A percentile compares a stretch with the other conserved stretches of the same genome.
Evolutionary conservation across 495 filamentous ascomycete genomes (phyloP).

Genomic region (Penicillium odoratum): DNA sequence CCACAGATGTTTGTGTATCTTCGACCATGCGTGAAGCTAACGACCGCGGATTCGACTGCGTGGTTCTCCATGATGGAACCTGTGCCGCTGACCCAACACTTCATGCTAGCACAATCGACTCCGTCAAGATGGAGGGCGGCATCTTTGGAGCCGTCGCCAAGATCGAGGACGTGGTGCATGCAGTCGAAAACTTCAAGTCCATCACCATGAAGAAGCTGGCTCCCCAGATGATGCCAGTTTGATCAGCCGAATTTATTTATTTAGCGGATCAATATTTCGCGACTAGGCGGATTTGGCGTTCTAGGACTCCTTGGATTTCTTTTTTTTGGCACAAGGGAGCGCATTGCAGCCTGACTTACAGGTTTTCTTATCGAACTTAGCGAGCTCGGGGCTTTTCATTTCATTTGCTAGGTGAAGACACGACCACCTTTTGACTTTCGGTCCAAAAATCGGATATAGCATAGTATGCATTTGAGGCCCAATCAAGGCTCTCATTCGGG

Average conservation of each 20-base stretch:
- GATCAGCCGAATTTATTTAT: slow-evolving; percentile 15
- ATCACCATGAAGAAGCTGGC: slow-evolving; percentile 47
- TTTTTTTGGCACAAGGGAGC: slow-evolving; percentile 7
- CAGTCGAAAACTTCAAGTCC: slow-evolving; percentile 47
- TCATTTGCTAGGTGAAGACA: background rate
- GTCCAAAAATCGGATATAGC: background rate
- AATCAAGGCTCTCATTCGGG: slow-evolving; percentile 3
- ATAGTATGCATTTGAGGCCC: slow-evolving; percentile 10
- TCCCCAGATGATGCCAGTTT: slow-evolving; percentile 37
- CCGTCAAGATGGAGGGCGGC: slow-evolving; percentile 58
- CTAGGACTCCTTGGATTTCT: slow-evolving; percentile 3
- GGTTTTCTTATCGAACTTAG: slow-evolving; percentile 12
- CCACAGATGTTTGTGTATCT: slow-evolving; percentile 69
- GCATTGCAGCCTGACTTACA: slow-evolving; percentile 2
- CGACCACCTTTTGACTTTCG: background rate
- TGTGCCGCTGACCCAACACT: slow-evolving; percentile 51
- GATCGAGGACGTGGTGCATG: slow-evolving; percentile 49
- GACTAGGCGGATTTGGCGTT: slow-evolving; percentile 20
- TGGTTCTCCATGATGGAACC: slow-evolving; percentile 55
- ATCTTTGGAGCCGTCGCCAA: slow-evolving; percentile 56
- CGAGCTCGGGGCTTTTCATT: slow-evolving; percentile 9
- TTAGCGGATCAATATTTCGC: slow-evolving; percentile 19
- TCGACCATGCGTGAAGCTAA: slow-evolving; percentile 71
- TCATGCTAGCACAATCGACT: slow-evolving; percentile 51
- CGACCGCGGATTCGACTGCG: slow-evolving; percentile 72